Base-by-base conservation (phyloP, 768 basidiomycete genomes). In the Lactarius trivialis region DNA sequence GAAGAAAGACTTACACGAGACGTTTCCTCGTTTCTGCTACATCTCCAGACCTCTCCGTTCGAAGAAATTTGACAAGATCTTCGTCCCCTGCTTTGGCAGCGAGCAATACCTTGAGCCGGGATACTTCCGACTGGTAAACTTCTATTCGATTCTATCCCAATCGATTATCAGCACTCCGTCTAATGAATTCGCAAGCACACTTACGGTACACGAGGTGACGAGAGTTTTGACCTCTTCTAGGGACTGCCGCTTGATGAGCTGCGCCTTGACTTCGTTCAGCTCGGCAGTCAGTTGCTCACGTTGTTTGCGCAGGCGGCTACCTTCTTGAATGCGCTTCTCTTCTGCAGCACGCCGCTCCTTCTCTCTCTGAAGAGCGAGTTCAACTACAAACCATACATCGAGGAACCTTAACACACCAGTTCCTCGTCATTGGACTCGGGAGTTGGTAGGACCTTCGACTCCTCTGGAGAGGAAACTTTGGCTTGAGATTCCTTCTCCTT, bases 1-100 rank as follows among this genome's bases (percentile, higher is more conserved):
- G 19, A 28, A 30, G 11, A 6, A 12, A 30, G 0, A 74, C 86
- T 68, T 65, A 91, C 88, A 70, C 71, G 21, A 89, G 74, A 59
- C 80, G 81, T 21, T 69, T 73, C 70, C 82, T 83, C 43, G 93
- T 68, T 54, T 77, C 71, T 14, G 76, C 73, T 1, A 72, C 69
- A 60, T 85, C 80, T 19, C 83, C 81, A 6, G 79, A 74, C 49
- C 81, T 77, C 21, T 80, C 83, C 50, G 77, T 77, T 57, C 85
- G 75, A 65, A 95, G 80, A 71, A 92, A 91, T 5, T 75, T 74
- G 73, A 94, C 78, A 36, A 93, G 76, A 54, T 92, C 88, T 63
- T 85, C 83, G 26, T 88, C 80, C 7, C 86, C 85, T 1, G 81
- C 77, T 30, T 84, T 75, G 0, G 91, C 91, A 21, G 90, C 93